Base-by-base conservation (phyloP, 78 protist species). In the Dictyostelium purpureum region DNA sequence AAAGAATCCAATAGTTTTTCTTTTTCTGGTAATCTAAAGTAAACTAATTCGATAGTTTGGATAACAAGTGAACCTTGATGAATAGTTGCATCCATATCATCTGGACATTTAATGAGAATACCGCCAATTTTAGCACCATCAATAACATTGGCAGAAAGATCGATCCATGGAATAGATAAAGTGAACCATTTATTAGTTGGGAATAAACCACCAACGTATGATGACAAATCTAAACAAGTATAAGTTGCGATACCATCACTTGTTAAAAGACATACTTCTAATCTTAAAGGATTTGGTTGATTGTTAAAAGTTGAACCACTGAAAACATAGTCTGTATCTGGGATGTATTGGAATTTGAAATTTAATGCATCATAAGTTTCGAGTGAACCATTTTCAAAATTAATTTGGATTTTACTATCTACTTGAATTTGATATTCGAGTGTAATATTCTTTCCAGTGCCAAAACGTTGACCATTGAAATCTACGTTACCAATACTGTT, bases 201-300 rank as follows among this genome's bases (percentile, higher is more conserved):
- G 83, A 85, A 85, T 70, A 65, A n/a, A 73, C 92, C 92, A 74
- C 92, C 92, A 6, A 56, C 51, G 33, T 73, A 85, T 12, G 76
- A 38, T 7, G 82, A 40, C 5, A 85, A 14, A 43, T 76, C 73
- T n/a, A 85, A 9, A n/a, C 76, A 69, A 38, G 76, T 45, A n/a
- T 40, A 67, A 21, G 45, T 37, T 38, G 26, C 76, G 38, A 33
- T 24, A 45, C 78, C 78, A 24, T 71, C 51, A 1, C 4, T 40
- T 71, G 19, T 18, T 28, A 71, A 12, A 43, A 37, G 24, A 71
- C 37, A 37, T 26, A 40, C 5, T 40, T 43, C 31, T 71, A 71
- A 45, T 19, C 51, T 43, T 28, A 43, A 24, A 14, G 57, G 33
- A 18, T 71, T 38, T n/a, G 43, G 43, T 21, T 12, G 59, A 12